Evolutionary conservation across 345 rosid genomes (phyloP), one percentile per base, ranked within the genome.

Genomic region (Firmiana major): DNA sequence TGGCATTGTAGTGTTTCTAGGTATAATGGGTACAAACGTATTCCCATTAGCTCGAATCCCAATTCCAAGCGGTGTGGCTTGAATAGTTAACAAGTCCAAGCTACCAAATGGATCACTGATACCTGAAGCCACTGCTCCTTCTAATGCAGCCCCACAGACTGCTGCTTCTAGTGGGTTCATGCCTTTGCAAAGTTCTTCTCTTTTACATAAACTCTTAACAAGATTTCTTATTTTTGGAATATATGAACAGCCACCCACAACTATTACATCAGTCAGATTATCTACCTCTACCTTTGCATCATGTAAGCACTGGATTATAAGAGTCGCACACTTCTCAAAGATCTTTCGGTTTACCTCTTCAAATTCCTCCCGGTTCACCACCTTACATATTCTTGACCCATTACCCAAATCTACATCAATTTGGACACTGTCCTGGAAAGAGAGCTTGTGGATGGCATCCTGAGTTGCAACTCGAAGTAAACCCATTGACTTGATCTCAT

Each of bases 101-200:
- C 81, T 87, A 8, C 99, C 97, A 24, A 93, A 90, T 11, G 97
- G 98, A 73, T 93, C 97, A 7, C 84, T 87, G 48, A 89, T 82
- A 34, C 98, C 99, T 19, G 97, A 95, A 22, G 97, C 87, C 54
- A 95, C 92, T 0, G 98, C 99, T 65, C 98, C 97, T 86, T 93
- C 96, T 51, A 95, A 80, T 5, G 99, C 98, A 3, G 94, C 95
- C 42, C 98, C 97, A 31, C 89, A 64, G 42, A 89, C 99, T 4
- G 94, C 94, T 74, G 90, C 96, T 87, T 95, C 96, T 34, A 95
- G 79, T 0, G 88, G 87, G 79, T 88, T 85, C 83, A 95, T 69
- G 6, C 76, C 88, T 57, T 74, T 21, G 80, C 91, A 95, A 63
- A 90, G 72, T 77, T 89, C 96, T 5, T 83, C 84, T 60, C 78